Percentiles rank a stretch among this genome's conserved stretches.
Evolutionary conservation across 257 asterid genomes (phyloP).

Genomic region (Solanum habrochaites): DNA sequence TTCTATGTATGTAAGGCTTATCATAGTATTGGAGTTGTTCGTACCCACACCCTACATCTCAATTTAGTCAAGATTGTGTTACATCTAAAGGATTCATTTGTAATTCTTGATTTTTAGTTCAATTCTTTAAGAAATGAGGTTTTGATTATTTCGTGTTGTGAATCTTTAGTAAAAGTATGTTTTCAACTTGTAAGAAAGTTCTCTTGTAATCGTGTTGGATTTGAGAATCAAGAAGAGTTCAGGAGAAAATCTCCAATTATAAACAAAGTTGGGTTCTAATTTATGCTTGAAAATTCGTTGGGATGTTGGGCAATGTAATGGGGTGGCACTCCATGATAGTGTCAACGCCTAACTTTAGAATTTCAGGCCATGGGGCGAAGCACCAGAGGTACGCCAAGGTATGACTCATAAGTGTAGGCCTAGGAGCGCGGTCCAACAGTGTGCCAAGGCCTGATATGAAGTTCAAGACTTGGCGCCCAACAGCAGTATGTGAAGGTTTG

Average conservation of each 20-base stretch:
- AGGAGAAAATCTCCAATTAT: not conserved
- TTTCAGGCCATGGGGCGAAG: not conserved
- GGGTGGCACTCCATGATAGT: not conserved
- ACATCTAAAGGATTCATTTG: not conserved
- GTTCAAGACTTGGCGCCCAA: not conserved
- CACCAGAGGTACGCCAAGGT: not conserved
- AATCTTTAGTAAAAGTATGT: not conserved
- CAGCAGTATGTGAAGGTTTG: not conserved
- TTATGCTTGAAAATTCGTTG: not conserved
- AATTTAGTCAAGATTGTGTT: too few species aligned
- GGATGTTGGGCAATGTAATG: not conserved
- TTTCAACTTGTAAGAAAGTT: not conserved
- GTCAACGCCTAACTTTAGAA: not conserved
- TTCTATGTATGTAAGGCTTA: not conserved
- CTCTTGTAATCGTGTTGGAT: not conserved
- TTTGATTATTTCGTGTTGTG: not conserved
- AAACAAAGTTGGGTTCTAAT: not conserved
- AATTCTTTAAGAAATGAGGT: not conserved
- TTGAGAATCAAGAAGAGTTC: not conserved
- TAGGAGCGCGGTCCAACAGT: not conserved
- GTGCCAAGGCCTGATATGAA: not conserved
- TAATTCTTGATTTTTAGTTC: not conserved
- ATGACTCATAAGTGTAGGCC: not conserved
- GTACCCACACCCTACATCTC: not conserved
- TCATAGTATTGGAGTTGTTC: too few species aligned